Conservation (phyloP, 176 grass and related monocot genomes). For the Microstegium vimineum region DNA sequence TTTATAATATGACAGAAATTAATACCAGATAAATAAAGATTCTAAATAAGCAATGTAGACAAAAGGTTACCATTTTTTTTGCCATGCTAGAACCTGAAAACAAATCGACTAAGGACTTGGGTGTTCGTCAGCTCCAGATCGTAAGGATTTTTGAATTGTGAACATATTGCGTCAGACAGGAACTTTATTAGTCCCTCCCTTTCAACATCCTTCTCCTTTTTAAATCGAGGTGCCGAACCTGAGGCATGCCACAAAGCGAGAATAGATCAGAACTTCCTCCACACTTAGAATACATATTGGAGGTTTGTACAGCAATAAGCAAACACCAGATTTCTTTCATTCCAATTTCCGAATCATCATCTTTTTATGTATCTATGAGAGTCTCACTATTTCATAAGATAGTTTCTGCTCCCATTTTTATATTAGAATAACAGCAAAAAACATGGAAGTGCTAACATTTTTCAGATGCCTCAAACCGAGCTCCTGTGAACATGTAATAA, state of each 20-base stretch:
- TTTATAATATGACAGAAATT: not conserved
- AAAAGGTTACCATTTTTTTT: not conserved
- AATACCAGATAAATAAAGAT: not conserved
- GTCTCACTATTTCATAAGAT: not conserved
- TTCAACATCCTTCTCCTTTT: conserved; percentile 73
- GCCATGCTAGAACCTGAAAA: conserved; percentile 14
- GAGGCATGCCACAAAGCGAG: conserved; percentile 4
- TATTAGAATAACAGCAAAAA: conserved; percentile 2
- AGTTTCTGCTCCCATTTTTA: not conserved
- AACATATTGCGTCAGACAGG: conserved; percentile 76
- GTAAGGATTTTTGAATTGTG: conserved; percentile 78
- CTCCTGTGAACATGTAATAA: not conserved
- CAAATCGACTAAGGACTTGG: not conserved
- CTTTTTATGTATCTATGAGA: not conserved
- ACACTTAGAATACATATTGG: not conserved
- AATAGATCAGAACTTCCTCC: conserved; percentile 8
- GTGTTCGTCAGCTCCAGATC: conserved; percentile 51
- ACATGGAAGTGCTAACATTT: conserved; percentile 7
- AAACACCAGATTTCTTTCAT: not conserved
- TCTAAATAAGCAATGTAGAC: not conserved
- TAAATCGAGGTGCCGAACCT: conserved; percentile 93
- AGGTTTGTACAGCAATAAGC: not conserved
- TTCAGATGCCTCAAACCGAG: not conserved
- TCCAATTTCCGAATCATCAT: not conserved
- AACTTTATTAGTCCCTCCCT: conserved; percentile 79